Base-by-base conservation (phyloP, 2,329 filamentous ascomycete genomes). In the Phialophora expanda region DNA sequence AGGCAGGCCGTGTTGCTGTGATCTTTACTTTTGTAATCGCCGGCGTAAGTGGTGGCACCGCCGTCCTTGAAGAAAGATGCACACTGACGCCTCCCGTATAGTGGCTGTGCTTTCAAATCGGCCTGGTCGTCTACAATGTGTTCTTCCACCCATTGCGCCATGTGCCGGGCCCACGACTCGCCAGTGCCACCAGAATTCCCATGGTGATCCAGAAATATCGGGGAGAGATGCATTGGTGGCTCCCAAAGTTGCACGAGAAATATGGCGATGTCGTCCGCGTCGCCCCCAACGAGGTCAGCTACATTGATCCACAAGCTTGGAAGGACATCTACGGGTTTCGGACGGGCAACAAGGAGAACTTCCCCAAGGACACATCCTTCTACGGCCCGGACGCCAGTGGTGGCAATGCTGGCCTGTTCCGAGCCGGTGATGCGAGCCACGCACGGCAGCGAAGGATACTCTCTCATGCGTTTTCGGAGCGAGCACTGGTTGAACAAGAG, bases 401-500 rank as follows among this genome's bases (percentile, higher is more conserved):
- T 17, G n/a, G 30, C 24, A 3, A 1, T 17, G 28, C 53, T 30
- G 28, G 9, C 28, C 34, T 66, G 4, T 30, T 57, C 12, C 8
- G 48, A 14, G 51, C 64, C 8, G 32, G 41, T 20, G 58, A 57
- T 54, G 67, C 65, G 12, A 66, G 74, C 9, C 76, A 78, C 61
- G 56, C 66, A 12, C 67, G 72, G 3, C 64, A 73, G 30, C 75
- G 79, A 26, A 70, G 74, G 0, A 66, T 76, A 0, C 62, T 83
- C 5, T 73, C 76, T 0, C 75, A 78, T 64, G 79, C 77, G 0
- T 83, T 83, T 67, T 80, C 80, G 0, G 80, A 82, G 53, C 76
- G 75, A 55, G 76, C 78, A 1, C 56, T 83, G 20, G 70, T 71
- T 5, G 75, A 77, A 12, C 80, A 81, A 64, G 79, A 79, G 60